Percentiles rank a stretch among this genome's conserved stretches.
Conservation (phyloP, 1,139 yeast species). For the Candida glucosophila region DNA sequence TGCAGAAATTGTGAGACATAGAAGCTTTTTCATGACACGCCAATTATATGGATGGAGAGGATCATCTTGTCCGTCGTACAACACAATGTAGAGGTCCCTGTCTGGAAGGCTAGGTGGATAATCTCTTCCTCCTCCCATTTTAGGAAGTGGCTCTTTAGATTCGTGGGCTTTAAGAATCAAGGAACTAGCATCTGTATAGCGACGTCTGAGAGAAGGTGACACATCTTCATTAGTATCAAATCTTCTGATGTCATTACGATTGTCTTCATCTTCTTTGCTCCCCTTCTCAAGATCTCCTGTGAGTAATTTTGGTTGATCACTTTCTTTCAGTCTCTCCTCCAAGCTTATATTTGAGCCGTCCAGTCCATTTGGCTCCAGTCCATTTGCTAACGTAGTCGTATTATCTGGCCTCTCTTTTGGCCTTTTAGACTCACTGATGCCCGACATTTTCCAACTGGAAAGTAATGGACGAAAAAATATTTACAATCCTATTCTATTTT, state of each 20-base stretch:
- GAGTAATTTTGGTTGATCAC: no score
- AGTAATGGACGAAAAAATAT: no score
- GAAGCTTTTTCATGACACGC: slow-evolving; percentile 32
- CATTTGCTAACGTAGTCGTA: no score
- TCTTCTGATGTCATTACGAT: slow-evolving; percentile 5
- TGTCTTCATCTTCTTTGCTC: no score
- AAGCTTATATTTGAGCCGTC: no score
- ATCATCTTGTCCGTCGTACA: slow-evolving; percentile 54
- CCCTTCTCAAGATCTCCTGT: no score
- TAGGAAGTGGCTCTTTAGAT: slow-evolving; percentile 20
- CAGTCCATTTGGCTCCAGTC: no score
- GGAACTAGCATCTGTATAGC: slow-evolving; percentile 18
- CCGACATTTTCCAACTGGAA: no score
- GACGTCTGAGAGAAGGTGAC: slow-evolving; percentile 9
- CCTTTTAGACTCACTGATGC: no score
- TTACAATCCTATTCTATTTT: no score
- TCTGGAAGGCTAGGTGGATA: slow-evolving; percentile 48
- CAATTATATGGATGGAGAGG: slow-evolving; percentile 60
- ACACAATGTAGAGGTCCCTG: slow-evolving; percentile 42
- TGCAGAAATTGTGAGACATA: slow-evolving; percentile 31
- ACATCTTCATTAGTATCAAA: slow-evolving; percentile 8
- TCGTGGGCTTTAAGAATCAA: slow-evolving; percentile 14
- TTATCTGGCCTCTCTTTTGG: no score
- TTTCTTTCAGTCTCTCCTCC: no score
- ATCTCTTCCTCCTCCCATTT: slow-evolving; percentile 51